phyloP scores from a whole-genome alignment of 2,329 filamentous ascomycete species.

The Calcarisporium arbuscula region DNA sequence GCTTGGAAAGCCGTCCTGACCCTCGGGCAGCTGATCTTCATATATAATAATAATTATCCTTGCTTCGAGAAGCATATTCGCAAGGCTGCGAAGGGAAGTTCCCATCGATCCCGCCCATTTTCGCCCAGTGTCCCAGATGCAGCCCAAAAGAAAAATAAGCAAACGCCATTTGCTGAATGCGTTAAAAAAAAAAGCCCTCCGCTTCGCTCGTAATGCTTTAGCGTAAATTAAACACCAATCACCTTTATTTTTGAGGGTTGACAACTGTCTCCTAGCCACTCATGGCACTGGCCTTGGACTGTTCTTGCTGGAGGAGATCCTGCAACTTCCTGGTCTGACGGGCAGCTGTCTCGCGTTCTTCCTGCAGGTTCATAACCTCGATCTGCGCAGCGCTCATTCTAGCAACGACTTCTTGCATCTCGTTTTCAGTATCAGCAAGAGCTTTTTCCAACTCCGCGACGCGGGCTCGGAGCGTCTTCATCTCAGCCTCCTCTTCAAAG shows the following conservation, averaged over 20 bases:
- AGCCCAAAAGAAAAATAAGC: too few relatives aligned
- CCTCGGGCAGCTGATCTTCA: too few relatives aligned
- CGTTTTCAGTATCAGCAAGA: constrained; percentile 49
- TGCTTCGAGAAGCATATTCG: too few relatives aligned
- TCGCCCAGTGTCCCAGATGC: too few relatives aligned
- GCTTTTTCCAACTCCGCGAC: constrained; percentile 83
- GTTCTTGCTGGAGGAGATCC: constrained; percentile 57
- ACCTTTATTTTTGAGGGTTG: constrained; percentile 24
- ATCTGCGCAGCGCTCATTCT: constrained; percentile 78
- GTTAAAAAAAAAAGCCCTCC: too few relatives aligned
- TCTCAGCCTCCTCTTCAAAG: constrained; percentile 66
- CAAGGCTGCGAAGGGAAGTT: too few relatives aligned
- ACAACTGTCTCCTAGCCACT: constrained; percentile 13
- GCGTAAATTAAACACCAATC: constrained; percentile 3
- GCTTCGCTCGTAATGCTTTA: too few relatives aligned
- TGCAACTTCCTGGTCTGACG: constrained; percentile 65
- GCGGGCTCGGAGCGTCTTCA: constrained; percentile 68
- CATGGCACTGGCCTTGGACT: constrained; percentile 42
- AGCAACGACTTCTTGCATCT: constrained; percentile 77
- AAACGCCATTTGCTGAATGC: too few relatives aligned
- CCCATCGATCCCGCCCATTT: too few relatives aligned
- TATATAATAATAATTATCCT: too few relatives aligned
- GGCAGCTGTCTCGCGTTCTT: constrained; percentile 67
- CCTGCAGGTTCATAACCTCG: constrained; percentile 73
- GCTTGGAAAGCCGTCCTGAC: too few relatives aligned